Evolutionary conservation across 2,329 filamentous ascomycete species (phyloP), one percentile per base, ranked within the genome.

Genomic region (Fusarium nygamai): DNA sequence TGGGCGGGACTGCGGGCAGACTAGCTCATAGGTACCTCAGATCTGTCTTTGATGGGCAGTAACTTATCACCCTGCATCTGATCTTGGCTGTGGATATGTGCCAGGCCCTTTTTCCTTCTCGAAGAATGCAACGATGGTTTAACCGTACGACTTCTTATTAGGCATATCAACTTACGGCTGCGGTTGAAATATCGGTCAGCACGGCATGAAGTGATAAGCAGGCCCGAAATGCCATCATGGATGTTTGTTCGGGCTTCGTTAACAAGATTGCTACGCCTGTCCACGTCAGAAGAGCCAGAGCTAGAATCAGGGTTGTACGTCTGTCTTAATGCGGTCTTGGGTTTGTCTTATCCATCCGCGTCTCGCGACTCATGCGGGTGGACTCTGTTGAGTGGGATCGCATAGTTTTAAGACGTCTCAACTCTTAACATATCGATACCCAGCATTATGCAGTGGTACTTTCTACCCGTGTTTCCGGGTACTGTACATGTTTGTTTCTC

Each of bases 121-220:
- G 43, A 65, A 67, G 64, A 24, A 69, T 65, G 72, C 53, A 58
- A 64, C 68, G 59, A 72, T 69, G 65, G 58, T 50, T 56, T 63
- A 69, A 69, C 68, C 73, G 68, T 74, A 68, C 73, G 68, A 71
- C 61, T 47, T 44, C 46, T 67, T 61, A 61, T 51, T 54, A 69
- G 48, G 27, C 38, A 60, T 67, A 73, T 75, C 71, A 71, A 72
- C 61, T 64, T 66, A 72, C 48, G 56, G 54, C 43, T 70, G 61
- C 65, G 73, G 72, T 54, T 27, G 34, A 67, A 73, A 64, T 57
- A 67, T 73, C 73, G 73, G 74, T 63, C 69, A 67, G 64, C 61
- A 53, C 56, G 58, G 59, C 51, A 59, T 59, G 62, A 65, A 67
- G 39, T 46, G 58, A 65, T 53, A 67, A 62, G 47, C 53, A 64